Base-by-base conservation (phyloP, 179 eudicot species). In the Drosera spatulata region DNA sequence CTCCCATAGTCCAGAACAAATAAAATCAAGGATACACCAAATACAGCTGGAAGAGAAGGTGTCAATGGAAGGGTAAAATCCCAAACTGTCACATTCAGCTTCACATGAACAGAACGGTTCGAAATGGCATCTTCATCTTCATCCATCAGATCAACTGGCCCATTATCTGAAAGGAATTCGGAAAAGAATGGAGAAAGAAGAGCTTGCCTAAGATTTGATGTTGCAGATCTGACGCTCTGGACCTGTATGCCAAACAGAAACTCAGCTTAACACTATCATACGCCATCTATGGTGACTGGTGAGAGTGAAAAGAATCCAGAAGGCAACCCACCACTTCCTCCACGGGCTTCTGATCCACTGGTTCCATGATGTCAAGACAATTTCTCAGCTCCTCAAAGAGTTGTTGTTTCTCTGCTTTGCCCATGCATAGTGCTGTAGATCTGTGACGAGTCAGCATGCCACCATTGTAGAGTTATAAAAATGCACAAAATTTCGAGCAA, bases 1-100 rank as follows among this genome's bases (percentile, higher is more conserved):
- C 33, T 22, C 33, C 33, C 33, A 22, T 22, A 22, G 33, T 22
- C 33, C 33, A 22, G 33, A 22, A 22, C 33, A 22, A 22, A 22
- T 22, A 9, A 38, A 55, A 48, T 7, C 59, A 6, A 84, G 99
- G 99, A 93, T 93, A 93, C 99, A 68, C 99, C 99, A 71, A 93
- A 86, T 53, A 89, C 99, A 64, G 99, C 96, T 52, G 99, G 99
- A 73, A 89, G 83, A 39, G 96, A 93, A 66, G 99, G 99, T 37
- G 99, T 89, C 14, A 60, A 73, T 22, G 99, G 99, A 58, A 93
- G 93, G 45, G 80, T 80, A 48, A 84, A 93, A 66, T 93, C 96
- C 99, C 99, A 93, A 48, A 93, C 90, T 53, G 96, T 89, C 83
- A 93, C 66, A 69, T 72, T 76, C 58, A 93, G 54, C 78, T 93